These are phyloP conservation scores for Lactarius trivialis DNA, from an alignment of 768 basidiomycete genomes.

Conservation along the genomic window DNA sequence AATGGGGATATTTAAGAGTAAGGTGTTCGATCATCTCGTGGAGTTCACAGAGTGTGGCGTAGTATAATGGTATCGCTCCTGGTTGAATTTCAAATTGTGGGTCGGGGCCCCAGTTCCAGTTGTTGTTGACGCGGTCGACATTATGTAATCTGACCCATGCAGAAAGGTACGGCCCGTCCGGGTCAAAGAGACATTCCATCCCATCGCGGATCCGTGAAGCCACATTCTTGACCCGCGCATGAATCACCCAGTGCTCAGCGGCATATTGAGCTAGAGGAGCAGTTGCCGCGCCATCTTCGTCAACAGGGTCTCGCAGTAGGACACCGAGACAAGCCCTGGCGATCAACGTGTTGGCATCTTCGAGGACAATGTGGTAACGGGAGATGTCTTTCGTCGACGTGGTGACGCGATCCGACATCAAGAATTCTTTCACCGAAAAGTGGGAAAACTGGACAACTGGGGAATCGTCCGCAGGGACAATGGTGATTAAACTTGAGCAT, in stretches of 20 bases:
- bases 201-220: not conserved
- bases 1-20: not conserved
- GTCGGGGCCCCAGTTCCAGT: accelerated
- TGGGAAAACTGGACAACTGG: not conserved
- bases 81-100: not conserved
- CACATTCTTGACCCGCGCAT: not conserved
- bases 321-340: not conserved
- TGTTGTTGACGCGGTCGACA: not conserved
- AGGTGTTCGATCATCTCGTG: not conserved
- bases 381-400: not conserved
- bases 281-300: not conserved
- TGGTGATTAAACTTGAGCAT: not conserved
- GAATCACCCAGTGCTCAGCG: not conserved
- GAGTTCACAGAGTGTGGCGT: not conserved
- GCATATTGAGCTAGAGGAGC: not conserved
- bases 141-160: not conserved
- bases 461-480: not conserved
- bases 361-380: not conserved
- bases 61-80: not conserved
- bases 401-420: not conserved
- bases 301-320: not conserved
- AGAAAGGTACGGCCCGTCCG: not conserved
- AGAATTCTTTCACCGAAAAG: not conserved
- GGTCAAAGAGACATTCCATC: not conserved
- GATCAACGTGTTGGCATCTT: not conserved